phyloP scores from a whole-genome alignment of 768 basidiomycete genomes.

The Hortiboletus campestris region DNA sequence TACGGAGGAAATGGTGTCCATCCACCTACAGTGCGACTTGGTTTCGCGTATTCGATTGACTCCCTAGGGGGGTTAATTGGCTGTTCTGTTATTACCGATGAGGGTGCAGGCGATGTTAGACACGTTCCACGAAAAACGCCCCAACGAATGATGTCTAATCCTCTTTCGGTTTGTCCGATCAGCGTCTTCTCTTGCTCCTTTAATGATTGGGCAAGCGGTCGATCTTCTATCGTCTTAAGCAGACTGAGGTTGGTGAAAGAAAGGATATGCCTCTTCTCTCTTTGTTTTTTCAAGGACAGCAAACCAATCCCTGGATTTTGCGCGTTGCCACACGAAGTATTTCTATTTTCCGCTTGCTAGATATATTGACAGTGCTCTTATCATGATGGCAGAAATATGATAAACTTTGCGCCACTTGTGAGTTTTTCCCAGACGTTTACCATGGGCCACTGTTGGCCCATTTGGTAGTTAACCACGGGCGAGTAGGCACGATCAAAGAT shows the following conservation, averaged over 20 bases:
- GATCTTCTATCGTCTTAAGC: slow-evolving; percentile 5
- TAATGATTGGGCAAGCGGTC: neutral
- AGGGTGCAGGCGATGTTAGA: too few relatives aligned
- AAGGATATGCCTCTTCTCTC: neutral
- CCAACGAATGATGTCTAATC: neutral
- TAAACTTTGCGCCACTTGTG: neutral
- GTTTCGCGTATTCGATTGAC: slow-evolving; percentile 6
- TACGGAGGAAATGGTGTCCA: slow-evolving; percentile 2
- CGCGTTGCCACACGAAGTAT: neutral
- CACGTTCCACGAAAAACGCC: slow-evolving; percentile 7
- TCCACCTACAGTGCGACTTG: slow-evolving; percentile 5
- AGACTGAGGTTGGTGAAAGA: neutral
- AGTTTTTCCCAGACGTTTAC: neutral
- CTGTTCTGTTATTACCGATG: slow-evolving; percentile 18
- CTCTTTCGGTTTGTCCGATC: slow-evolving; percentile 3
- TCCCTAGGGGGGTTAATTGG: neutral
- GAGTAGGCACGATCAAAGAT: slow-evolving; percentile 12
- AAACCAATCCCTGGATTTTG: neutral
- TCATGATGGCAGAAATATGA: neutral
- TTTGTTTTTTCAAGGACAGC: neutral
- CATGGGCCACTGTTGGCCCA: neutral
- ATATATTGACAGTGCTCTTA: neutral
- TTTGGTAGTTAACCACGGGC: slow-evolving; percentile 3
- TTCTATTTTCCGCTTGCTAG: neutral
- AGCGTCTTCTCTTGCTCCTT: neutral